Percentiles rank a stretch among this genome's conserved stretches.
Evolutionary conservation across 2,329 filamentous ascomycete species (phyloP).

Genomic region (Cladophialophora exuberans): DNA sequence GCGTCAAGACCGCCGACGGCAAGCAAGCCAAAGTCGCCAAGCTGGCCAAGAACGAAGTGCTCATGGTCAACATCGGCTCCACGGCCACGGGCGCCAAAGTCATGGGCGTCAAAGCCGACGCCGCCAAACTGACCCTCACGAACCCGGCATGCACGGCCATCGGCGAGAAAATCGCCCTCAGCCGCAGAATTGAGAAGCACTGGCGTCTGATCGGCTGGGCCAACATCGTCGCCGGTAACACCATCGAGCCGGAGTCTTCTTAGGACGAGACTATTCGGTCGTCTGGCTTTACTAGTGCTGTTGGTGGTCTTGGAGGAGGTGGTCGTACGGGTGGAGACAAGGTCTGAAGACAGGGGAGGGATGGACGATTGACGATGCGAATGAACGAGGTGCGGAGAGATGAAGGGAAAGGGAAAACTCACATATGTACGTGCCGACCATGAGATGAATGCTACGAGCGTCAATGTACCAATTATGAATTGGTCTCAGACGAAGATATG

Average conservation of each 20-base stretch:
- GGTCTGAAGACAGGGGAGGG: too few relatives aligned
- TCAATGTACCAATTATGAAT: too few relatives aligned
- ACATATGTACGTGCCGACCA: too few relatives aligned
- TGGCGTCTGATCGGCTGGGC: conserved; percentile 95
- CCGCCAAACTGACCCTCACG: conserved; percentile 89
- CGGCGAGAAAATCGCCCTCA: conserved; percentile 96
- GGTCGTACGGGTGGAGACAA: too few relatives aligned
- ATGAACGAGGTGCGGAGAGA: too few relatives aligned
- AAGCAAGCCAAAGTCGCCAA: conserved; percentile 99
- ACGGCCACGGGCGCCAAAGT: conserved; percentile 98
- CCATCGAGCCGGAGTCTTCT: conserved; percentile 45
- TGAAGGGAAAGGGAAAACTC: too few relatives aligned
- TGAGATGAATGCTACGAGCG: too few relatives aligned
- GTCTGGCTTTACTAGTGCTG: too few relatives aligned
- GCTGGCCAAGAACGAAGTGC: conserved; percentile 95
- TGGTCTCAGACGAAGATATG: too few relatives aligned
- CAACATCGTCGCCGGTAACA: conserved; percentile 67
- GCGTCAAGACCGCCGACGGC: conserved; percentile 96
- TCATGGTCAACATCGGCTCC: conserved; percentile 99
- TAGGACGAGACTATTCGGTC: conserved; percentile 13
- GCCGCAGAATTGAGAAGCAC: conserved; percentile 97
- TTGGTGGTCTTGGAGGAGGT: too few relatives aligned
- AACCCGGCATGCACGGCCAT: conserved; percentile 95
- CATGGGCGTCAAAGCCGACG: conserved; percentile 94
- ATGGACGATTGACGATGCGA: too few relatives aligned